Evolutionary conservation across 768 basidiomycete species (phyloP).

Genomic region (Hydnomerulius pinastri): DNA sequence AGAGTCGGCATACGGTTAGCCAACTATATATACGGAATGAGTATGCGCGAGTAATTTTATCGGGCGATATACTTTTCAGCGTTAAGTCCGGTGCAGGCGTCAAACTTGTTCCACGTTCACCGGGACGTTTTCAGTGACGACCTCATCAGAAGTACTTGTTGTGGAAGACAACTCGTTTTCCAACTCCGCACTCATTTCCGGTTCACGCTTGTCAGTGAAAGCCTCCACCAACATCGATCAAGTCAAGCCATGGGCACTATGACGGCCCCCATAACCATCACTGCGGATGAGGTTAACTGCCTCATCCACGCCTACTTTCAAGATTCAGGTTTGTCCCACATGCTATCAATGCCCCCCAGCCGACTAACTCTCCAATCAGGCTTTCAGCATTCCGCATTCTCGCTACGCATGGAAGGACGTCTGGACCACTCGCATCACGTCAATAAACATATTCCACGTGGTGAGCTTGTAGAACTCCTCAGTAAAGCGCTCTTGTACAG

Average conservation of each 20-base stretch:
- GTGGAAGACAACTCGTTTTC: slow-evolving; percentile 12
- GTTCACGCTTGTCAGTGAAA: neutral
- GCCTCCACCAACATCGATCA: neutral
- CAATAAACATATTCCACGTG: slow-evolving; percentile 74
- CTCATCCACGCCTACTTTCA: slow-evolving; percentile 83
- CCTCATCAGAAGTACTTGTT: too few species aligned
- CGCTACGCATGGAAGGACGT: slow-evolving; percentile 72
- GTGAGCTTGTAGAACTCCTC: slow-evolving; percentile 79
- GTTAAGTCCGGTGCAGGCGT: too few species aligned
- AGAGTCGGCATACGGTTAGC: too few species aligned
- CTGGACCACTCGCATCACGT: slow-evolving; percentile 70
- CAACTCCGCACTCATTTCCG: slow-evolving; percentile 26
- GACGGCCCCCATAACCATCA: slow-evolving; percentile 57
- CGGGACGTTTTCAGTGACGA: too few species aligned
- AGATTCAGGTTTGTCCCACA: slow-evolving; percentile 65
- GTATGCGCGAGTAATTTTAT: too few species aligned
- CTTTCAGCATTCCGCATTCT: slow-evolving; percentile 80
- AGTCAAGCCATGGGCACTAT: slow-evolving; percentile 19
- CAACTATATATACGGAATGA: too few species aligned
- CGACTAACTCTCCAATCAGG: slow-evolving; percentile 42
- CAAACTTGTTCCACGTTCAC: too few species aligned
- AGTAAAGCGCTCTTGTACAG: slow-evolving; percentile 78
- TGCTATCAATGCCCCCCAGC: slow-evolving; percentile 1
- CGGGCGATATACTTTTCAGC: too few species aligned
- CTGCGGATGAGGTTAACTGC: slow-evolving; percentile 83